Base-by-base conservation (phyloP, 805 yeast genomes). In the Lachancea meyersii region DNA sequence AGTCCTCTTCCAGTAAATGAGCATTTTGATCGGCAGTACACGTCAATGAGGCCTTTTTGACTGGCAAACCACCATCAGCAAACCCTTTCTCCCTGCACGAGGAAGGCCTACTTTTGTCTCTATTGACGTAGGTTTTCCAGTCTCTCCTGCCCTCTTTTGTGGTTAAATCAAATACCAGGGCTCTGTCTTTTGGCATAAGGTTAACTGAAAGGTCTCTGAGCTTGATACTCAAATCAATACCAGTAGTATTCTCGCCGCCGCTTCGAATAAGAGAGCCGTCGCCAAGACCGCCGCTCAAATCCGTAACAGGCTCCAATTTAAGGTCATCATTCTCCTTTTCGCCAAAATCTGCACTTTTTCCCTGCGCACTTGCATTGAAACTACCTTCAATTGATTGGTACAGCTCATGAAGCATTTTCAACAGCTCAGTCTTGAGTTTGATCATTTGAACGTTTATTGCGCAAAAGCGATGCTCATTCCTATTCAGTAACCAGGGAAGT, bases 91-190 rank as follows among this genome's bases (percentile, higher is more conserved):
- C 35, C 21, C 5, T 21, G 28, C 16, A 11, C 18, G 32, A 18
- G 2, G 18, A 16, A 3, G 6, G 21, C 26, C 9, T 26, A 2
- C 18, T 11, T 5, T 21, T 23, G 18, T 26, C 37, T 39, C 42
- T 21, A 19, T 19, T 32, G 17, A 45, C 26, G 28, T 48, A 45
- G 17, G 35, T 32, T 26, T 36, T 43, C 47, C 46, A 45, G 11
- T 38, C 39, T 8, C 37, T 36, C 19, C 42, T 35, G 10, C 48
- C 51, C n/a, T 45, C 28, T 31, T 40, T 35, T 3, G 51, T 45
- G 13, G 46, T 45, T 28, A 48, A 30, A 27, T 48, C 51, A 21
- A 48, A 48, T 10, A 41, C 28, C 2, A 40, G 30, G 8, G 36
- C 45, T 16, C 33, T 41, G 9, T 30, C 35, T 23, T 45, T 41